Evolutionary conservation across 495 filamentous ascomycete species (phyloP).

Genomic region (Bombardia bombarda): DNA sequence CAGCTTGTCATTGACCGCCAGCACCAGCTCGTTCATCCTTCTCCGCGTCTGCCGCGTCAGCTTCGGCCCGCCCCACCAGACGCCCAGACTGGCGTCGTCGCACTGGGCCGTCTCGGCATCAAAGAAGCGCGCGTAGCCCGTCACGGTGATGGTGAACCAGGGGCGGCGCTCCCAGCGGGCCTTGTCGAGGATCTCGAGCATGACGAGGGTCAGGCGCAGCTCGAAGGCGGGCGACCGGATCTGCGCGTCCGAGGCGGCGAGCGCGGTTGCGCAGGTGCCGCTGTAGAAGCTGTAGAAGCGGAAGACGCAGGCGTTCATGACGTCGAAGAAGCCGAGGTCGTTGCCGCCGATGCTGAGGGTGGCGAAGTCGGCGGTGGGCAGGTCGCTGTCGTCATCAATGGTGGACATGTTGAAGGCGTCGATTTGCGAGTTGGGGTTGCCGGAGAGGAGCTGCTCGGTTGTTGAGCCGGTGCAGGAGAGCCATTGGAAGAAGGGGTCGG

Average conservation of each 20-base stretch:
- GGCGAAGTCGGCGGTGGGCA: slow-evolving; percentile 24
- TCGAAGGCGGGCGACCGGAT: slow-evolving; percentile 24
- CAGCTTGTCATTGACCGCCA: slow-evolving; percentile 29
- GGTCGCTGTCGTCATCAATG: too few species aligned
- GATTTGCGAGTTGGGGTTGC: slow-evolving; percentile 23
- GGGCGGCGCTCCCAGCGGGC: slow-evolving; percentile 29
- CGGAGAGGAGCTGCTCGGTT: slow-evolving; percentile 24
- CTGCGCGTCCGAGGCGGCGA: slow-evolving; percentile 18
- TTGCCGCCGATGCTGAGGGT: slow-evolving; percentile 41
- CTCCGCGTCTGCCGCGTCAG: slow-evolving; percentile 23
- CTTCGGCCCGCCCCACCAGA: slow-evolving; percentile 30
- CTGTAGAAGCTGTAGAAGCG: slow-evolving; percentile 37
- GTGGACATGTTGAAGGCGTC: slow-evolving; percentile 25
- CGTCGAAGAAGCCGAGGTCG: slow-evolving; percentile 41
- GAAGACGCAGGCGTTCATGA: slow-evolving; percentile 42
- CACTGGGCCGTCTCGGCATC: slow-evolving; percentile 36
- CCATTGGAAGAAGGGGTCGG: slow-evolving; percentile 22
- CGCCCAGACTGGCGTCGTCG: slow-evolving; percentile 29
- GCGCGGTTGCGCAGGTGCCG: slow-evolving; percentile 30
- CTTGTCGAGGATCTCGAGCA: slow-evolving; percentile 33
- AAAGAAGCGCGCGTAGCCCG: slow-evolving; percentile 43
- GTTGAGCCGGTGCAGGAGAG: slow-evolving; percentile 34
- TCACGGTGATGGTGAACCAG: slow-evolving; percentile 31
- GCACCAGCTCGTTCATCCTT: slow-evolving; percentile 32
- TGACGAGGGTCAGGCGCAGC: slow-evolving; percentile 21